phyloP scores from a whole-genome alignment of 306 rosid genomes.

The Sechiopsis laciniata region DNA sequence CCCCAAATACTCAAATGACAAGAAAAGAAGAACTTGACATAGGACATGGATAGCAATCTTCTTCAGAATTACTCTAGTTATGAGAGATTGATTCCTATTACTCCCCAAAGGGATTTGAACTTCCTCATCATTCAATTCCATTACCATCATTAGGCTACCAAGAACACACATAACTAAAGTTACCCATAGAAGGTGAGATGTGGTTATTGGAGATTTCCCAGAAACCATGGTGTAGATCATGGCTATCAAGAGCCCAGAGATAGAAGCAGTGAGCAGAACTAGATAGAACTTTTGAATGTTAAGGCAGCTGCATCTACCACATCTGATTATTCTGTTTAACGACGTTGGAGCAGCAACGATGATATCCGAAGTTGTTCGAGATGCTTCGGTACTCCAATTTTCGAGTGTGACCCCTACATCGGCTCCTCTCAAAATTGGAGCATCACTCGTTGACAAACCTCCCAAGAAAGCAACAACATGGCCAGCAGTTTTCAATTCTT shows the following conservation, averaged over 20 bases:
- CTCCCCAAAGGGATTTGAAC: slow-evolving; percentile 6
- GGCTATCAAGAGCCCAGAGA: slow-evolving; percentile 41
- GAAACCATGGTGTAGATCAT: slow-evolving; percentile 36
- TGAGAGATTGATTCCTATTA: slow-evolving; percentile 15
- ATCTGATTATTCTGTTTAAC: slow-evolving; percentile 24
- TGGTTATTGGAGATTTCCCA: slow-evolving; percentile 52
- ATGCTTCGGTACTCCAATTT: slow-evolving; percentile 19
- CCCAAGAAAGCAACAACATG: slow-evolving; percentile 47
- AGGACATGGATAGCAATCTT: slow-evolving; percentile 42
- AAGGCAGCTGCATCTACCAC: slow-evolving; percentile 36
- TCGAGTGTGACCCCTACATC: slow-evolving; percentile 39
- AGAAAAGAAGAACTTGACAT: slow-evolving; percentile 38
- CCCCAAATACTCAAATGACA: slow-evolving; percentile 34
- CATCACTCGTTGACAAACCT: slow-evolving; percentile 30
- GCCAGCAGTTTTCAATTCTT: slow-evolving; percentile 32
- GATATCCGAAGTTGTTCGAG: slow-evolving; percentile 30
- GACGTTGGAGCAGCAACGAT: slow-evolving; percentile 22
- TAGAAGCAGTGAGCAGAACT: slow-evolving; percentile 40
- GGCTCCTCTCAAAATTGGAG: slow-evolving; percentile 36
- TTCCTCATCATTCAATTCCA: slow-evolving; percentile 34
- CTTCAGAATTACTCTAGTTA: slow-evolving; percentile 32
- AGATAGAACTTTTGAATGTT: slow-evolving; percentile 54
- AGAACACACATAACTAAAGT: slow-evolving; percentile 34
- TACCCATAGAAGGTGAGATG: slow-evolving; percentile 51
- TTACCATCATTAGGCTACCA: slow-evolving; percentile 51